phyloP scores from a whole-genome alignment of 768 basidiomycete genomes.

The Kondoa subrosea region DNA sequence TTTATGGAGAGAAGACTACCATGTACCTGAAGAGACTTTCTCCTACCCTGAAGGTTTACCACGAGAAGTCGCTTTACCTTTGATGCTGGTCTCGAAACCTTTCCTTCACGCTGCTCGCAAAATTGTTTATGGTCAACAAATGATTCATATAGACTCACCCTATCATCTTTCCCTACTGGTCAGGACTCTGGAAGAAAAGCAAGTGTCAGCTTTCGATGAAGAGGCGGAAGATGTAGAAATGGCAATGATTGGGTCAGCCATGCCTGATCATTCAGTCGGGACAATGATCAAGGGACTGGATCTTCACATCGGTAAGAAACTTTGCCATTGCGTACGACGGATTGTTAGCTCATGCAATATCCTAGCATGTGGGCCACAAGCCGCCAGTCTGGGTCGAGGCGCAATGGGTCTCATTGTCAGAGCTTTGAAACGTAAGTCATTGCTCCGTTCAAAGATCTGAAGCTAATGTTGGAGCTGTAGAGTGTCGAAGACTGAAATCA shows the following conservation, averaged over 20 bases:
- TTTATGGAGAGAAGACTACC: not conserved
- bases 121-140: constrained; percentile 15
- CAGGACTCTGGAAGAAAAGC: constrained; percentile 4
- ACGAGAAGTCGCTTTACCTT: constrained; percentile 22
- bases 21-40: not conserved
- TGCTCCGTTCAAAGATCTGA: not conserved
- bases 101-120: constrained; percentile 24
- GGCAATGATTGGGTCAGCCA: not conserved
- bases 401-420: not conserved
- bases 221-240: not conserved
- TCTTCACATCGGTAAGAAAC: not conserved
- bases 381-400: not conserved
- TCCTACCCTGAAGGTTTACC: constrained; percentile 26
- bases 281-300: not conserved
- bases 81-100: constrained; percentile 21
- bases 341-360: not conserved
- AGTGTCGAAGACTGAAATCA: not conserved
- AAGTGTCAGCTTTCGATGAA: not conserved
- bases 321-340: not conserved
- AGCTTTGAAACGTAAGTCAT: not conserved
- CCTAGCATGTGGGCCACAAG: not conserved
- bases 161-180: constrained; percentile 16
- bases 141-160: not conserved
- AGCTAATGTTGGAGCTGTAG: not conserved
- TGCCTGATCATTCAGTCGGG: not conserved